These are phyloP conservation scores for Mycena olivaceomarginata DNA, from an alignment of 768 basidiomycete genomes.

Conservation along the genomic window DNA sequence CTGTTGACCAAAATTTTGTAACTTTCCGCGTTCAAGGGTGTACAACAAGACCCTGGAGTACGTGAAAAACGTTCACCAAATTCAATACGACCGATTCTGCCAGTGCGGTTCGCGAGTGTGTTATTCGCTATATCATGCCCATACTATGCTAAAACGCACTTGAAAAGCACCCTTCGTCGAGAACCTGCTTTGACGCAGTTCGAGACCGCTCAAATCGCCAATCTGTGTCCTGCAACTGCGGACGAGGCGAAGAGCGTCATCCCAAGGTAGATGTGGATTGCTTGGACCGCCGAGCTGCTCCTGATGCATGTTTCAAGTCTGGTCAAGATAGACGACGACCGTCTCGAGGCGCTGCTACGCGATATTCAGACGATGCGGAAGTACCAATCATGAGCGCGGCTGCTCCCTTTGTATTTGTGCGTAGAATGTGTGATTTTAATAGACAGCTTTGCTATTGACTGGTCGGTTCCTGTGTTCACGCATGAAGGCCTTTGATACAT, in stretches of 20 bases:
- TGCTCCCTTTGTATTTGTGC: constrained; percentile 26
- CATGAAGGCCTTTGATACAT: too few relatives aligned
- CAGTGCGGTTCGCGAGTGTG: constrained; percentile 91
- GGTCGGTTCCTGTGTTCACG: neutral
- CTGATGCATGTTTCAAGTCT: constrained; percentile 62
- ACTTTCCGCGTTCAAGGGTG: constrained; percentile 69
- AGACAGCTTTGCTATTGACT: constrained; percentile 5
- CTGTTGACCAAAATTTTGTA: neutral
- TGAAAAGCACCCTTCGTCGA: constrained; percentile 80
- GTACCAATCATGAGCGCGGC: constrained; percentile 80
- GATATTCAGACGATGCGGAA: constrained; percentile 95
- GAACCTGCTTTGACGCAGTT: constrained; percentile 91
- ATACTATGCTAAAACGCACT: constrained; percentile 9
- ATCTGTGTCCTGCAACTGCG: constrained; percentile 89
- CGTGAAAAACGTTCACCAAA: constrained; percentile 93
- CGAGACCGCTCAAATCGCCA: constrained; percentile 95
- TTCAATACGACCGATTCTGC: constrained; percentile 92
- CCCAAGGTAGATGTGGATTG: constrained; percentile 76
- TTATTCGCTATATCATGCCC: constrained; percentile 32
- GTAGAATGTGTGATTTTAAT: constrained; percentile 24
- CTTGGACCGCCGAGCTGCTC: neutral
- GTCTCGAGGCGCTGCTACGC: constrained; percentile 86
- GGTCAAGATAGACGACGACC: constrained; percentile 92
- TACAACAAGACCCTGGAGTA: constrained; percentile 96
- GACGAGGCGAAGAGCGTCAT: constrained; percentile 96